Evolutionary conservation across 2,329 filamentous ascomycete species (phyloP).

Genomic region (Colletotrichum chlorophyti): DNA sequence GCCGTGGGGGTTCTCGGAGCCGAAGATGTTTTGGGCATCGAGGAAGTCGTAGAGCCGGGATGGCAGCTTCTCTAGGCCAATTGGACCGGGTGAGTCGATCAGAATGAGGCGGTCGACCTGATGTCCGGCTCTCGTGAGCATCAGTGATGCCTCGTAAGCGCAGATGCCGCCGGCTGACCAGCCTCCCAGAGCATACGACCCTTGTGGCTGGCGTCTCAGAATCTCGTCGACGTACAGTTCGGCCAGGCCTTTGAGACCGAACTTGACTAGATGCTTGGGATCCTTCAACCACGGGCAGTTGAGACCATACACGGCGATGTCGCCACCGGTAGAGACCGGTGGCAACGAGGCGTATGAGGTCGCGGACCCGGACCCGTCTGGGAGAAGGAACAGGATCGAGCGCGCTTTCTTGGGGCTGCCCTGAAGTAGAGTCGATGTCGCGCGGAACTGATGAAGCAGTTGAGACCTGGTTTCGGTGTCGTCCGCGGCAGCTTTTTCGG

Average conservation of each 20-base stretch:
- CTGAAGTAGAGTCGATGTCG: too few species aligned
- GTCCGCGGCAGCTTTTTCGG: too few species aligned
- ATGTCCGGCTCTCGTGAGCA: not conserved
- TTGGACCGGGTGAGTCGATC: constrained; percentile 6
- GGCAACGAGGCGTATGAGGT: constrained; percentile 4
- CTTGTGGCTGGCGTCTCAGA: not conserved
- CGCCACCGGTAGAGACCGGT: not conserved
- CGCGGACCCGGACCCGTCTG: constrained; percentile 4
- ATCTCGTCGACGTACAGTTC: not conserved
- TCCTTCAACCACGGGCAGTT: not conserved
- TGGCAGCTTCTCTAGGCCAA: constrained; percentile 3
- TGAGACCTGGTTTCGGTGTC: too few species aligned
- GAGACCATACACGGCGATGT: not conserved
- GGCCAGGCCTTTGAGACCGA: not conserved
- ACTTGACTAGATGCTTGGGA: not conserved
- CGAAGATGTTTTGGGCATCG: not conserved
- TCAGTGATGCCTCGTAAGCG: not conserved
- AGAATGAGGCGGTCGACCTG: not conserved
- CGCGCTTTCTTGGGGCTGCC: not conserved
- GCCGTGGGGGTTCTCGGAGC: too few species aligned
- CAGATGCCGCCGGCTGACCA: constrained; percentile 7
- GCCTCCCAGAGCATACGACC: constrained; percentile 2
- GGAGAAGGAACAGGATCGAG: not conserved
- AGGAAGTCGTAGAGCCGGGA: not conserved
- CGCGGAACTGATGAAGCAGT: too few species aligned